These are phyloP conservation scores for Penicillium crystallinum DNA, from an alignment of 495 filamentous ascomycete species.

Conservation along the genomic window DNA sequence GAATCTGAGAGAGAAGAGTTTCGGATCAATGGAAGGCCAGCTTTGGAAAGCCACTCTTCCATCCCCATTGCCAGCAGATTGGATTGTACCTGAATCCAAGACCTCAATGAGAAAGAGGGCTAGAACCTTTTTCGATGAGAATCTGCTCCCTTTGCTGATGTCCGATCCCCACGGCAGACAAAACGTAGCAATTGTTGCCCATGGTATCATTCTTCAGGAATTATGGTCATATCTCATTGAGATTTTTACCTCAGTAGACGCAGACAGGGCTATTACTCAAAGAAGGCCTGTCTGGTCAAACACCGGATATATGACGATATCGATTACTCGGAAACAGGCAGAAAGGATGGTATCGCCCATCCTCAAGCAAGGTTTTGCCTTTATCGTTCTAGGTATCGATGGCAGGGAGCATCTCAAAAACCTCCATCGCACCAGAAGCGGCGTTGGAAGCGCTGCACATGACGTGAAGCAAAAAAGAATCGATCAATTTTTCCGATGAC, in stretches of 20 bases:
- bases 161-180: slow-evolving; percentile 15
- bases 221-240: slow-evolving; percentile 59
- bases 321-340: slow-evolving; percentile 20
- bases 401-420: slow-evolving; percentile 61
- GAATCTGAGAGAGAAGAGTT: slow-evolving; percentile 25
- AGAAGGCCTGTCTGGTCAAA: slow-evolving; percentile 49
- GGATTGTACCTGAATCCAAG: slow-evolving; percentile 36
- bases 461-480: slow-evolving; percentile 68
- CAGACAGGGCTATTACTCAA: not conserved
- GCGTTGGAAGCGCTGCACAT: slow-evolving; percentile 68
- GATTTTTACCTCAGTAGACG: slow-evolving; percentile 41
- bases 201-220: slow-evolving; percentile 70
- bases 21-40: slow-evolving; percentile 23
- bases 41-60: not conserved
- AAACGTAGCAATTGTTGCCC: slow-evolving; percentile 64
- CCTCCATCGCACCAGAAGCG: slow-evolving; percentile 64
- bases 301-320: slow-evolving; percentile 56
- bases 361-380: slow-evolving; percentile 16
- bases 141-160: slow-evolving; percentile 54
- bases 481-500: slow-evolving; percentile 60
- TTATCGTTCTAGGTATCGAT: slow-evolving; percentile 33
- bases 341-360: not conserved
- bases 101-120: slow-evolving; percentile 58
- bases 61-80: not conserved
- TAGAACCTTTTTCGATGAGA: slow-evolving; percentile 55